Conservation (phyloP, 257 asterid genomes). For the Handroanthus guayacan region DNA sequence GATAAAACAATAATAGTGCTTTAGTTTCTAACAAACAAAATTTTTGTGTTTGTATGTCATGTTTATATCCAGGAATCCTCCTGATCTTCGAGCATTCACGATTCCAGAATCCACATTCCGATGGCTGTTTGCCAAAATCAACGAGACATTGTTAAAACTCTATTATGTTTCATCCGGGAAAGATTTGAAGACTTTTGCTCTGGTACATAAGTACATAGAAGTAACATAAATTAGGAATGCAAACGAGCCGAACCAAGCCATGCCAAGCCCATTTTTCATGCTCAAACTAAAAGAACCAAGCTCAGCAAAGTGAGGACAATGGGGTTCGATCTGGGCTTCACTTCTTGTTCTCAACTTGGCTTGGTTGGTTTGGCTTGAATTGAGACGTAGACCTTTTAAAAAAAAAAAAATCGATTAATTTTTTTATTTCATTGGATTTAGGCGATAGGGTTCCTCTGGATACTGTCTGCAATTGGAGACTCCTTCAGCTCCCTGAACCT, state of each 20-base stretch:
- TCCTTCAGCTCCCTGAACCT: conserved; percentile 75
- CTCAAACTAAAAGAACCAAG: no score
- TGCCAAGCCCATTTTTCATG: no score
- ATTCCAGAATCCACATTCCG: conserved; percentile 68
- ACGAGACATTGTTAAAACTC: conserved; percentile 50
- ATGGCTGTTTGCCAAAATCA: conserved; percentile 65
- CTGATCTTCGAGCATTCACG: conserved; percentile 53
- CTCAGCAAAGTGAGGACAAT: no score
- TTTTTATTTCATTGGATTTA: conserved; percentile 13
- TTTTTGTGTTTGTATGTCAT: neutral
- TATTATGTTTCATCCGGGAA: conserved; percentile 73
- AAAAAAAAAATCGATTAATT: no score
- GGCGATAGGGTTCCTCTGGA: conserved; percentile 71
- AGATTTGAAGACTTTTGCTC: conserved; percentile 66
- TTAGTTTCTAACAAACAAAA: neutral
- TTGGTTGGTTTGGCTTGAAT: no score
- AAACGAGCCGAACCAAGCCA: no score
- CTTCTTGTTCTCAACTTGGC: no score
- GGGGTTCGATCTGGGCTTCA: no score
- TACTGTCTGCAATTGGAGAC: conserved; percentile 70
- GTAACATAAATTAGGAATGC: no score
- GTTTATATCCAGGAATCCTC: conserved; percentile 59
- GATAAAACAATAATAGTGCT: no score
- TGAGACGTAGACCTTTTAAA: no score
- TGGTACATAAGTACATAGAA: conserved; percentile 47